Conservation (phyloP, 139 green algal species). For the Micractinium sp. region DNA sequence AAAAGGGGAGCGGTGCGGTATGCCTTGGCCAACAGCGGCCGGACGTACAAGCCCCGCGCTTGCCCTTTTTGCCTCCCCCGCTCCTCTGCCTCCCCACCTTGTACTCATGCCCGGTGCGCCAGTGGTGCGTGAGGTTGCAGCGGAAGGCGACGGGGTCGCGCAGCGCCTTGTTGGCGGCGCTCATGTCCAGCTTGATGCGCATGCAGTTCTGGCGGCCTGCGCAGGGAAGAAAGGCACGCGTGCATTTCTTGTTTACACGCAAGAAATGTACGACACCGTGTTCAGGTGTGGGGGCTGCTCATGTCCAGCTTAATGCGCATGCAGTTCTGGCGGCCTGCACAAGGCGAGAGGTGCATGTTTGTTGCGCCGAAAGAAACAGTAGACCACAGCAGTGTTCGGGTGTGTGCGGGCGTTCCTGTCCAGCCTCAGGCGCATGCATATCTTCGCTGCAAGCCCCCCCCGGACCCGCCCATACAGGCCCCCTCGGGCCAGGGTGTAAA, state of each 20-base stretch:
- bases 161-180: slow-evolving; percentile 72
- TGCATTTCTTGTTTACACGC: too few species aligned
- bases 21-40: too few species aligned
- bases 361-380: too few species aligned
- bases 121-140: slow-evolving; percentile 93
- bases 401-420: slow-evolving; percentile 73
- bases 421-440: slow-evolving; percentile 92
- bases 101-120: slow-evolving; percentile 89
- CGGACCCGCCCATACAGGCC: too few species aligned
- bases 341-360: too few species aligned
- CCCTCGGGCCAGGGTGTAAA: too few species aligned
- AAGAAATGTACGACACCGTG: background rate
- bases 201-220: slow-evolving; percentile 74
- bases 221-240: background rate
- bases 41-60: too few species aligned
- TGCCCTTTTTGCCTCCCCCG: background rate
- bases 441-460: too few species aligned
- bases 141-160: slow-evolving; percentile 95
- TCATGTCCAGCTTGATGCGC: slow-evolving; percentile 97
- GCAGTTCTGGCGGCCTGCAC: slow-evolving; percentile 62
- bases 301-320: slow-evolving; percentile 97
- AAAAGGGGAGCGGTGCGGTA: too few species aligned
- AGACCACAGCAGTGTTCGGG: too few species aligned
- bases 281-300: too few species aligned
- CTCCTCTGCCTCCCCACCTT: slow-evolving; percentile 64